Conservation (phyloP, 2,329 filamentous ascomycete species). For the Aspergillus niger region DNA sequence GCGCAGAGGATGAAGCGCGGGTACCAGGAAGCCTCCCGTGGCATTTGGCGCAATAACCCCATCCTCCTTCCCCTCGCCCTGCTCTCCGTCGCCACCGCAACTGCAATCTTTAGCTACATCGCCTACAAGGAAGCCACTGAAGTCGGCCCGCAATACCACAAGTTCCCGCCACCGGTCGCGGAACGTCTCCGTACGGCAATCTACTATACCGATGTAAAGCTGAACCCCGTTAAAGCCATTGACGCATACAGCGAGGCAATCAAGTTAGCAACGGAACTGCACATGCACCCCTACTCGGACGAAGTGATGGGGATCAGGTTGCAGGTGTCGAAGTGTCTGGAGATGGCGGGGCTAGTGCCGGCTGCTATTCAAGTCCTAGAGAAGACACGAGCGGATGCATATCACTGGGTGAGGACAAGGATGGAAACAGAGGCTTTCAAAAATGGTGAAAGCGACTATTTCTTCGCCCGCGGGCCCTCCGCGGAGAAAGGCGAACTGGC, state of each 20-base stretch:
- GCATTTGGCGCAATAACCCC: slow-evolving; percentile 47
- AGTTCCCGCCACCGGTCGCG: slow-evolving; percentile 49
- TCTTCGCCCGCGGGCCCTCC: no score
- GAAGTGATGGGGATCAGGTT: slow-evolving; percentile 90
- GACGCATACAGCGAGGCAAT: slow-evolving; percentile 83
- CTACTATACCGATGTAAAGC: slow-evolving; percentile 78
- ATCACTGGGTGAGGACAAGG: slow-evolving; percentile 43
- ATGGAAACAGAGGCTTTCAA: slow-evolving; percentile 2
- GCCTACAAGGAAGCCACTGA: slow-evolving; percentile 48
- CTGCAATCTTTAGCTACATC: slow-evolving; percentile 41
- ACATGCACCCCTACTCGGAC: slow-evolving; percentile 85
- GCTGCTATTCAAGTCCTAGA: slow-evolving; percentile 77
- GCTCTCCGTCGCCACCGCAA: slow-evolving; percentile 38
- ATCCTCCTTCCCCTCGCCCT: slow-evolving; percentile 46
- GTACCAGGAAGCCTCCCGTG: slow-evolving; percentile 40
- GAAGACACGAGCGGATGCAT: slow-evolving; percentile 69
- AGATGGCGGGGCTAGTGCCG: slow-evolving; percentile 70
- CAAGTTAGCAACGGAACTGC: slow-evolving; percentile 68
- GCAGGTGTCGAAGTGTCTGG: slow-evolving; percentile 75
- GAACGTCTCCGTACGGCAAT: slow-evolving; percentile 75
- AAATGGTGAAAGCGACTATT: slow-evolving; percentile 10
- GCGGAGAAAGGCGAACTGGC: slow-evolving; percentile 20
- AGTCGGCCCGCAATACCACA: slow-evolving; percentile 44
- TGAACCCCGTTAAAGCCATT: slow-evolving; percentile 74
- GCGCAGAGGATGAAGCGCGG: slow-evolving; percentile 34